Evolutionary conservation across 2,329 filamentous ascomycete species (phyloP).

Genomic region (Colletotrichum ledebouriae): DNA sequence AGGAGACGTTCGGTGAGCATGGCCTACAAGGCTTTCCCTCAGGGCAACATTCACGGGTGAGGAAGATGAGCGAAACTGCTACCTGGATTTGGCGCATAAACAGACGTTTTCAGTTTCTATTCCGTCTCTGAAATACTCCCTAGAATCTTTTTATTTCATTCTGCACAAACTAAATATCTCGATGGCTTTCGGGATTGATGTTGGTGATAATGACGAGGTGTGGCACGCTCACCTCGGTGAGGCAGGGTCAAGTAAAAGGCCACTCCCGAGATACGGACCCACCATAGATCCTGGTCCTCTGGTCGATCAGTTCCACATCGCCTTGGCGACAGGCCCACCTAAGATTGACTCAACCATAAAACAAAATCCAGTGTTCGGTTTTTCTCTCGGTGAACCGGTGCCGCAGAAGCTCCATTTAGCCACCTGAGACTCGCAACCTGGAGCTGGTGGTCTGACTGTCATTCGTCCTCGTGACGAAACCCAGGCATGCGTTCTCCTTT

Average conservation of each 20-base stretch:
- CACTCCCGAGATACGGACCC: conserved; percentile 13
- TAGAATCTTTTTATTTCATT: background rate
- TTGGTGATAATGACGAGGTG: background rate
- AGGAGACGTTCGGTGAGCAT: no score
- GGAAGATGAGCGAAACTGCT: no score
- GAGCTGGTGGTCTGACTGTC: conserved; percentile 14
- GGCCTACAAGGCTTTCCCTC: no score
- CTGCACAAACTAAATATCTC: background rate
- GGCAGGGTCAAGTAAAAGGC: conserved; percentile 1
- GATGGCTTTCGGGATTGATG: background rate
- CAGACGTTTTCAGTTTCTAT: no score
- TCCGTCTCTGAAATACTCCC: no score
- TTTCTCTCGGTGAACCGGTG: background rate
- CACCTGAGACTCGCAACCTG: conserved; percentile 6
- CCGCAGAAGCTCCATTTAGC: conserved; percentile 12
- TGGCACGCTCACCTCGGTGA: conserved; percentile 2
- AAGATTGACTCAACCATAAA: conserved; percentile 15
- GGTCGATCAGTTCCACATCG: conserved; percentile 26
- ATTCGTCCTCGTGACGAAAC: background rate
- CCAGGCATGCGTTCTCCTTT: background rate
- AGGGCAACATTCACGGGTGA: no score
- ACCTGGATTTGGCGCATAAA: no score
- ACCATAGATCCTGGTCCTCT: background rate
- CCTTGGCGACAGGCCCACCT: conserved; percentile 13
- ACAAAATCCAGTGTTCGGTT: background rate